phyloP scores from a whole-genome alignment of 805 yeast genomes.

The Schizosaccharomyces cryophilus region DNA sequence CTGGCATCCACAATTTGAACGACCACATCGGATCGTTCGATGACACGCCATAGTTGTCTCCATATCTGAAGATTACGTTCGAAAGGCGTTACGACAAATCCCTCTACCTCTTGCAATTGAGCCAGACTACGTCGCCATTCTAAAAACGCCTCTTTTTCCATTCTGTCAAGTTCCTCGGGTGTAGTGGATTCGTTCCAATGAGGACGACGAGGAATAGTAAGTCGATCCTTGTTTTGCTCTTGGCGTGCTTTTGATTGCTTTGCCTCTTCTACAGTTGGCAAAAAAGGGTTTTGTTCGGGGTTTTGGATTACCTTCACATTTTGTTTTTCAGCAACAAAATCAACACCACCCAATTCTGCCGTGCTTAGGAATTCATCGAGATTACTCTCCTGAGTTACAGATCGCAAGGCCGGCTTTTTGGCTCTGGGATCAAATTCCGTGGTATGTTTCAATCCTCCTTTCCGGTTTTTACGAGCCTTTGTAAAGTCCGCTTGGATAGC shows the following conservation, averaged over 20 bases:
- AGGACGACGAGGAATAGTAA: conserved; percentile 87
- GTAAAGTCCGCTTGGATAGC: background rate
- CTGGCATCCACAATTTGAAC: conserved; percentile 97
- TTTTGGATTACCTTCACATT: conserved; percentile 66
- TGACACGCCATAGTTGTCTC: conserved; percentile 96
- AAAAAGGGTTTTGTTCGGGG: conserved; percentile 27
- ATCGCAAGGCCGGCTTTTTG: conserved; percentile 68
- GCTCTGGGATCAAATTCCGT: conserved; percentile 25
- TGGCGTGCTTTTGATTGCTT: conserved; percentile 39
- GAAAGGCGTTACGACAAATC: conserved; percentile 75
- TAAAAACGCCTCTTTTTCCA: conserved; percentile 72
- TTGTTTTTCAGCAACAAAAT: conserved; percentile 75
- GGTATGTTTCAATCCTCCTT: conserved; percentile 13
- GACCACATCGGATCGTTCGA: conserved; percentile 76
- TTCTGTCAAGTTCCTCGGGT: conserved; percentile 52
- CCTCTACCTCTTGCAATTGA: conserved; percentile 55
- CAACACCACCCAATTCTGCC: conserved; percentile 88
- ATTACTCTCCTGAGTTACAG: conserved; percentile 85
- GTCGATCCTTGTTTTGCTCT: conserved; percentile 23
- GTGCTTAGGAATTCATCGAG: conserved; percentile 84
- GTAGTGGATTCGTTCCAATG: conserved; percentile 53
- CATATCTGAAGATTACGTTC: conserved; percentile 94
- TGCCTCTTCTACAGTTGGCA: conserved; percentile 35
- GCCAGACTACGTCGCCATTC: conserved; percentile 90
- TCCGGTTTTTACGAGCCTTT: background rate